Base-by-base conservation (phyloP, 108 stramenopile genomes). In the Epipyxis sp. region DNA sequence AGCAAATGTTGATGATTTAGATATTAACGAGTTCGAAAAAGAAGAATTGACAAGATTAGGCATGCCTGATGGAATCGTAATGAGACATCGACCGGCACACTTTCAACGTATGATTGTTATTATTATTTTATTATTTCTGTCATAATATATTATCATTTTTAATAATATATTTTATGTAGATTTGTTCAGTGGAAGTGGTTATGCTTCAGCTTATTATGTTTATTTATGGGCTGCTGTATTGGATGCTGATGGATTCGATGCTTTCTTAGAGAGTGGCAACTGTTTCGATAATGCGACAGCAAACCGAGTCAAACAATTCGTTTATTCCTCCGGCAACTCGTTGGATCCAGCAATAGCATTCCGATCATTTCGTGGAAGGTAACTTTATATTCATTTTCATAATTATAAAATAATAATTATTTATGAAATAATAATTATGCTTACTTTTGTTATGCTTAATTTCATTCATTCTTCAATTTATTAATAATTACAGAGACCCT, bases 181-280 rank as follows among this genome's bases (percentile, higher is more conserved):
- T 65, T 32, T 65, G 30, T 65, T 65, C 61, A 32, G 30, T 29
- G 61, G 61, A 35, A 25, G 25, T 3, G 34, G 61, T 37, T 65
- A 65, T 65, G 61, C 61, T 37, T 29, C 61, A 10, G 61, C 61
- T 10, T 65, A 65, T 37, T 65, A 65, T 37, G 61, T 65, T 32
- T 65, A 65, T 37, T 32, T 65, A 6, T 65, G 61, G 61, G 61
- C 61, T 16, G 61, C 20, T 32, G 61, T 65, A 32, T 32, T 65
- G 34, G 61, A 65, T 25, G 61, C 61, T 10, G 61, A 65, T 25
- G 61, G 30, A 10, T 65, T 65, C 61, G 61, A 65, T 6, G 61
- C 61, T 32, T 65, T 65, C 61, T 13, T 13, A 37, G 61, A 65
- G 25, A 25, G 6, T 65, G 61, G 61, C 3, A 37, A 37, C 10